These are phyloP conservation scores for Aspergillus panamensis DNA, from an alignment of 495 filamentous ascomycete species.

Conservation along the genomic window DNA sequence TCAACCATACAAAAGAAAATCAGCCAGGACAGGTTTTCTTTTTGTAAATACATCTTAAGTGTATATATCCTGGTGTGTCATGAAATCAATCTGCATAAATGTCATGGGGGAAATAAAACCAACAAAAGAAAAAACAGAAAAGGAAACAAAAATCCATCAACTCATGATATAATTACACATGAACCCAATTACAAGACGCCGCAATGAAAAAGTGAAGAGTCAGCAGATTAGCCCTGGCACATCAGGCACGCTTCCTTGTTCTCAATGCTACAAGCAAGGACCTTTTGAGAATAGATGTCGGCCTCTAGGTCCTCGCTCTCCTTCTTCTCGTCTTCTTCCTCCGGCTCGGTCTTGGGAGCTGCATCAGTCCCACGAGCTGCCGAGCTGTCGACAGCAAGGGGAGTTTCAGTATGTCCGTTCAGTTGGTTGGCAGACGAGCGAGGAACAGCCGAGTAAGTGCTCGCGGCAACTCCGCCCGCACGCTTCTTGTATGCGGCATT, in stretches of 20 bases:
- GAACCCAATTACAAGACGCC: slow-evolving; percentile 19
- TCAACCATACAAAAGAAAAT: slow-evolving; percentile 12
- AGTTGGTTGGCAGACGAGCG: slow-evolving; percentile 42
- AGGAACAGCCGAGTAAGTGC: slow-evolving; percentile 56
- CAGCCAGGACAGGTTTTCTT: slow-evolving; percentile 8
- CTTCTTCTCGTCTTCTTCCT: slow-evolving; percentile 60
- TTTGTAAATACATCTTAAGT: not conserved
- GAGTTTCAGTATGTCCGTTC: slow-evolving; percentile 37
- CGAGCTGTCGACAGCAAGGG: slow-evolving; percentile 58
- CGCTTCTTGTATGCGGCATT: slow-evolving; percentile 64
- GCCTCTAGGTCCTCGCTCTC: slow-evolving; percentile 65
- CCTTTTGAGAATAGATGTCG: slow-evolving; percentile 91
- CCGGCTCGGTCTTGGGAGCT: slow-evolving; percentile 14
- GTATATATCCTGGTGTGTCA: slow-evolving; percentile 7
- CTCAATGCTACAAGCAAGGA: slow-evolving; percentile 89
- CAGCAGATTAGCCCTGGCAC: slow-evolving; percentile 68
- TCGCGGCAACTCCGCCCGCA: slow-evolving; percentile 43
- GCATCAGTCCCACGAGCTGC: slow-evolving; percentile 64
- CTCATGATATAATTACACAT: slow-evolving; percentile 43
- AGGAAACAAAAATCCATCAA: slow-evolving; percentile 34
- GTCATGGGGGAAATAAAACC: slow-evolving; percentile 11
- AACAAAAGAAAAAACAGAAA: slow-evolving; percentile 19
- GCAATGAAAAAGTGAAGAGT: slow-evolving; percentile 10
- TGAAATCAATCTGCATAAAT: slow-evolving; percentile 10
- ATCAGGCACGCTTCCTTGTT: slow-evolving; percentile 86